Percentiles rank a stretch among this genome's conserved stretches.
Evolutionary conservation across 768 basidiomycete genomes (phyloP).

Genomic region (Boletus rex-veris): DNA sequence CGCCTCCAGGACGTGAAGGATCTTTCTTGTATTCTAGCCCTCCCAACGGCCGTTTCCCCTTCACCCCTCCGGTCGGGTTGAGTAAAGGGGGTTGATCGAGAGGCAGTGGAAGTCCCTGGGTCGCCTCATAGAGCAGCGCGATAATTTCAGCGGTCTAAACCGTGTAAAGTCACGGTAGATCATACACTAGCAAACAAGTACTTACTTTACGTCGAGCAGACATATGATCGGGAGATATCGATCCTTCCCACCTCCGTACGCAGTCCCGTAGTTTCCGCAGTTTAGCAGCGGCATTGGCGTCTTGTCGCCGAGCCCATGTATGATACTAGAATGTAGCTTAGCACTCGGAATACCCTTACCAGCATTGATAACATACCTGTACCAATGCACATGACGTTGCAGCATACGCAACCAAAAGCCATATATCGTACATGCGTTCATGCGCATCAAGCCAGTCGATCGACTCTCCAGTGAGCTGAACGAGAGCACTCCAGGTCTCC

Average conservation of each 20-base stretch:
- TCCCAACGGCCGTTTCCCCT: constrained; percentile 47
- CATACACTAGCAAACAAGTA: constrained; percentile 1
- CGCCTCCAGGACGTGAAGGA: constrained; percentile 77
- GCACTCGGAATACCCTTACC: neutral
- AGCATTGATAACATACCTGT: constrained; percentile 55
- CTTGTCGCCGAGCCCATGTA: constrained; percentile 84
- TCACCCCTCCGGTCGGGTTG: constrained; percentile 77
- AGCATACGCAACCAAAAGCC: constrained; percentile 84
- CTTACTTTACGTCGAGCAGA: constrained; percentile 84
- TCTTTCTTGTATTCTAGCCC: constrained; percentile 76
- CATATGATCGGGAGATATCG: constrained; percentile 91
- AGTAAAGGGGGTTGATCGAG: constrained; percentile 58
- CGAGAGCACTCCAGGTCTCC: constrained; percentile 73
- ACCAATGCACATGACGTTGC: constrained; percentile 87
- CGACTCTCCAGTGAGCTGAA: constrained; percentile 68
- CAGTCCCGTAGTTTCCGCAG: constrained; percentile 81
- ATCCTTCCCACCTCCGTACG: constrained; percentile 81
- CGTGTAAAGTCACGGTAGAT: neutral
- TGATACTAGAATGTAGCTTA: constrained; percentile 63
- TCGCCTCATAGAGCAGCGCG: constrained; percentile 86
- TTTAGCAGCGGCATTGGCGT: constrained; percentile 67
- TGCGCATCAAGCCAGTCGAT: constrained; percentile 89
- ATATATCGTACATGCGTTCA: constrained; percentile 79
- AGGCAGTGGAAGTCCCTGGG: constrained; percentile 64
- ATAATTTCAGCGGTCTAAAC: constrained; percentile 88